Base-by-base conservation (phyloP, 108 stramenopile species). In the Cylindrotheca closterium region DNA sequence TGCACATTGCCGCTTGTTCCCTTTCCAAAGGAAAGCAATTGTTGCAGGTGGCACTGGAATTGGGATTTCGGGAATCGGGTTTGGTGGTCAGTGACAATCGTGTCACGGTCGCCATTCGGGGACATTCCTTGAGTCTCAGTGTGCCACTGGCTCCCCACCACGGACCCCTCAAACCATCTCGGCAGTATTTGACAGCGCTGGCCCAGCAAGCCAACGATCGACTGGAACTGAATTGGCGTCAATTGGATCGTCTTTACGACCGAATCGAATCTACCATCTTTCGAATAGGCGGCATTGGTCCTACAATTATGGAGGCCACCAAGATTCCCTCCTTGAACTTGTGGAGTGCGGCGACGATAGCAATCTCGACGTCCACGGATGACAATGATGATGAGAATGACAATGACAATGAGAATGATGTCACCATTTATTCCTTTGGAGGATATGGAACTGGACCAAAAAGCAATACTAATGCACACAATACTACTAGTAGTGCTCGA, bases 51-150 rank as follows among this genome's bases (percentile, higher is more conserved):
- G 84, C 78, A 59, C 63, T 87, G 32, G 61, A 70, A 19, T 84
- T 75, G 42, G 89, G 89, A 60, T 90, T 89, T 79, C 82, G 93
- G 31, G 93, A 94, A 63, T 88, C 87, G 1, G 93, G 93, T 47
- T 64, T 89, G 62, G 81, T 94, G 0, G 81, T 91, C 0, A 79
- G 85, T 7, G 58, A 61, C 28, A 65, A 68, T 45, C 79, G 82
- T 30, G 84, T 83, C 30, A 91, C 89, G 24, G 87, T 90, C 18
- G 89, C 89, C 29, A 84, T 83, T 67, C 83, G 89, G 25, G 63
- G 74, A 12, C 69, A 87, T 55, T 71, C 75, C 32, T 64, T 91
- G 63, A 78, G 84, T 4, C 63, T 87, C 46, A 60, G 70, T 23
- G 60, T 87, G 8, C 82, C 79, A 2, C 10, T 53, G 27, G 24